A percentile compares a stretch with the other conserved stretches of the same genome.
These are phyloP conservation scores for Fusarium hainanense DNA, from an alignment of 2,329 filamentous ascomycete genomes.

Conservation along the genomic window DNA sequence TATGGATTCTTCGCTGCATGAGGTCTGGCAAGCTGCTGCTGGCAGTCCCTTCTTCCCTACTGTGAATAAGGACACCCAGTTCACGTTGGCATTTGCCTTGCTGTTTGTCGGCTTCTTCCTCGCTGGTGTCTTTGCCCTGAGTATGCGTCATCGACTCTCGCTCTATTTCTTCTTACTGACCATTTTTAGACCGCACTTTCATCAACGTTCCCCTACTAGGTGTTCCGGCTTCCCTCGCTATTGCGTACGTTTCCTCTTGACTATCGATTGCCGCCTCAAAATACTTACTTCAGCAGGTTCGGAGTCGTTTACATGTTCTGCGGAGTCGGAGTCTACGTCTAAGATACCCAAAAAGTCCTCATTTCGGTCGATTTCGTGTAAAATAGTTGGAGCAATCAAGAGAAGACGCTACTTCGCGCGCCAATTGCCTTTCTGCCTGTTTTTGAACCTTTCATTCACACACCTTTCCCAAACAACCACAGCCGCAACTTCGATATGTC, in stretches of 20 bases:
- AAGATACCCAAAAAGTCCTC: slow-evolving; percentile 60
- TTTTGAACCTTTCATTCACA: slow-evolving; percentile 31
- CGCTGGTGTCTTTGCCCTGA: slow-evolving; percentile 84
- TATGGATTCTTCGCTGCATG: slow-evolving; percentile 85
- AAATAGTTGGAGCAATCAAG: slow-evolving; percentile 52
- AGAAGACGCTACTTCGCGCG: slow-evolving; percentile 48
- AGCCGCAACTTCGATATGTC: slow-evolving; percentile 43
- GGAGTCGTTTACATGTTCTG: slow-evolving; percentile 99
- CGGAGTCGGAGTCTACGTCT: slow-evolving; percentile 98
- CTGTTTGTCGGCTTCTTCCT: slow-evolving; percentile 78
- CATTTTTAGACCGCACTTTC: slow-evolving; percentile 79
- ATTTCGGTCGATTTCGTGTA: slow-evolving; percentile 50
- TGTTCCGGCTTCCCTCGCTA: slow-evolving; percentile 85
- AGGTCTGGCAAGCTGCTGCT: slow-evolving; percentile 94
- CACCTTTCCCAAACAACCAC: slow-evolving; percentile 12
- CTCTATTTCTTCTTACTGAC: slow-evolving; percentile 31
- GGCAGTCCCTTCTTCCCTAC: slow-evolving; percentile 84
- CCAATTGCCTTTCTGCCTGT: slow-evolving; percentile 42
- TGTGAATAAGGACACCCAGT: slow-evolving; percentile 85
- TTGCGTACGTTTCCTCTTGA: slow-evolving; percentile 75
- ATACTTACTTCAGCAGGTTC: slow-evolving; percentile 67
- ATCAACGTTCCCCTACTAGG: slow-evolving; percentile 81
- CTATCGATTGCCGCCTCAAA: background rate
- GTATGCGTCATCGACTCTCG: slow-evolving; percentile 61
- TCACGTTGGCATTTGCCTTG: slow-evolving; percentile 81